These are phyloP conservation scores for Paracamarosporium sp. DNA, from an alignment of 2,329 filamentous ascomycete species.

Conservation along the genomic window DNA sequence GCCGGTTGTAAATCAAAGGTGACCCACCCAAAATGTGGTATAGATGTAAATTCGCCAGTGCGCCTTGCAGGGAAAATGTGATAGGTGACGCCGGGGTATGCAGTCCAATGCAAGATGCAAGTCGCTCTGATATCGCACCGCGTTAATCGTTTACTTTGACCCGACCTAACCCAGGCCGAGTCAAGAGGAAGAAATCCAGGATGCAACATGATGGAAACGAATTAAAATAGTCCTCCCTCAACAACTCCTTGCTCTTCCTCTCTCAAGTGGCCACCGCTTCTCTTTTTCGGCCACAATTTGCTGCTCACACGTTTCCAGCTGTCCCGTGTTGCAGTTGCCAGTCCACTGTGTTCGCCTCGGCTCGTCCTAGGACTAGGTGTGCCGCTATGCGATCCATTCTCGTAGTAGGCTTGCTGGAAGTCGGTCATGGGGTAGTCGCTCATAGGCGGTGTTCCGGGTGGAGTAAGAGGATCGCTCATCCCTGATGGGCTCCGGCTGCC, in stretches of 20 bases:
- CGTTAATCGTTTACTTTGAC: constrained; percentile 40
- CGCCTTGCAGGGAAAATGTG: constrained; percentile 37
- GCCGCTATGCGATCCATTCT: constrained; percentile 38
- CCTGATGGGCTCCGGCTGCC: constrained; percentile 58
- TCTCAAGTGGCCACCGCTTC: constrained; percentile 43
- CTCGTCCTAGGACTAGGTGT: constrained; percentile 47
- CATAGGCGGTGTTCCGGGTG: constrained; percentile 78
- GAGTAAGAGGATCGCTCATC: constrained; percentile 71
- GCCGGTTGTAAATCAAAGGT: constrained; percentile 19
- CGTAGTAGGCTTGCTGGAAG: constrained; percentile 43
- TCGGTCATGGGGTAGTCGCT: constrained; percentile 55
- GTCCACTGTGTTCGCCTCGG: constrained; percentile 44
- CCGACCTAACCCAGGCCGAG: constrained; percentile 10
- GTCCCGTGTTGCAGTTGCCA: constrained; percentile 44
- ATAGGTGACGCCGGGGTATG: constrained; percentile 39
- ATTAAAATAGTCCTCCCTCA: constrained; percentile 43
- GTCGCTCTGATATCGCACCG: constrained; percentile 37
- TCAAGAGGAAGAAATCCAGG: not conserved
- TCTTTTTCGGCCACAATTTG: constrained; percentile 50
- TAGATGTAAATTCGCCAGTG: constrained; percentile 33
- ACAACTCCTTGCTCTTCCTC: constrained; percentile 45
- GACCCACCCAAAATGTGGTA: constrained; percentile 32
- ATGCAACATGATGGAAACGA: constrained; percentile 1
- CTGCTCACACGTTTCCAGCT: constrained; percentile 51
- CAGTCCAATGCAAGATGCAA: constrained; percentile 44